Evolutionary conservation across 2,329 filamentous ascomycete species (phyloP).

Genomic region (Colletotrichum spaethianum): DNA sequence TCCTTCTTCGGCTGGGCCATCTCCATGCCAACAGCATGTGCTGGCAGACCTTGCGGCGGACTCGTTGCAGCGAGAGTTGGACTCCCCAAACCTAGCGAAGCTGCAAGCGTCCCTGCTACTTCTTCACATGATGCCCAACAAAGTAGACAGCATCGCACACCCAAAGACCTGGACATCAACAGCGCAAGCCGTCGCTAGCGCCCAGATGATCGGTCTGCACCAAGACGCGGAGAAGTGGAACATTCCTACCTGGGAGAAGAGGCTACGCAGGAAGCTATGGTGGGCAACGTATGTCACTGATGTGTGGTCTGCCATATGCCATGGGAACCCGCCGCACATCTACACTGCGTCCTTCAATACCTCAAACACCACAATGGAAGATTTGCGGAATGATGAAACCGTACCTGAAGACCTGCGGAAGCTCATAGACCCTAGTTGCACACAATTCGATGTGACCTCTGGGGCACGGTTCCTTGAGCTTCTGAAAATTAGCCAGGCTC

Average conservation of each 20-base stretch:
- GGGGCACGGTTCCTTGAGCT: constrained; percentile 56
- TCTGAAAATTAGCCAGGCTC: constrained; percentile 49
- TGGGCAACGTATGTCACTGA: constrained; percentile 60
- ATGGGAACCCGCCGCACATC: constrained; percentile 63
- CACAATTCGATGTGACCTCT: constrained; percentile 51
- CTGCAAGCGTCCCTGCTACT: constrained; percentile 63
- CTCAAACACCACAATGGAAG: constrained; percentile 54
- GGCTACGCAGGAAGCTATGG: constrained; percentile 60
- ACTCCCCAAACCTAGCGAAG: constrained; percentile 61
- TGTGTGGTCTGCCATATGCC: constrained; percentile 61
- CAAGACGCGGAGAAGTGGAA: constrained; percentile 59
- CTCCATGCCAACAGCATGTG: constrained; percentile 58
- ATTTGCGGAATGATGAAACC: constrained; percentile 59
- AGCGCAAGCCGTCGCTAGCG: constrained; percentile 59
- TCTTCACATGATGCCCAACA: constrained; percentile 60
- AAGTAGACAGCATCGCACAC: constrained; percentile 62
- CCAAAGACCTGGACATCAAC: constrained; percentile 61
- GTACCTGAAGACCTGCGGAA: constrained; percentile 52
- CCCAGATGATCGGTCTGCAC: constrained; percentile 62
- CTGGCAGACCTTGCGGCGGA: constrained; percentile 58
- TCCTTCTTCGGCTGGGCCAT: constrained; percentile 46
- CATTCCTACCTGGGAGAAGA: constrained; percentile 59
- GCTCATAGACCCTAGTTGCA: constrained; percentile 52
- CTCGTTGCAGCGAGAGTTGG: constrained; percentile 60
- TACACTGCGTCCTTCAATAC: constrained; percentile 58